These are phyloP conservation scores for Gossypium armourianum DNA, from an alignment of 441 rosid species.

Conservation along the genomic window DNA sequence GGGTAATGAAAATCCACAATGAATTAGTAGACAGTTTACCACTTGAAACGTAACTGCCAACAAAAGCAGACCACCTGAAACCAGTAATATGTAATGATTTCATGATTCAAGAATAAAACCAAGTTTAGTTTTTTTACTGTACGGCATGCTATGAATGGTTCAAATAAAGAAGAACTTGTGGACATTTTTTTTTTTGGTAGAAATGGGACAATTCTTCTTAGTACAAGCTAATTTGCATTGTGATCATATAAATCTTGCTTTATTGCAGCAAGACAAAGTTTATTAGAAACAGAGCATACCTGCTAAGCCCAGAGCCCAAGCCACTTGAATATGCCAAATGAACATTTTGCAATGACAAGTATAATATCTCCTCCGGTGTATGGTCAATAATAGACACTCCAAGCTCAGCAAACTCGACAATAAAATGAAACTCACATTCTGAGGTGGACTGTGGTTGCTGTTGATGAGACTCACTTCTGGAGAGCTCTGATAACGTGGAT, in stretches of 20 bases:
- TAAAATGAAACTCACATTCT: slow-evolving; percentile 74
- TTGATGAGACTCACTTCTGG: slow-evolving; percentile 39
- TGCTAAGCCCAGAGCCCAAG: slow-evolving; percentile 77
- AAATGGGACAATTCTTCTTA: background rate
- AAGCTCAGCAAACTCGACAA: slow-evolving; percentile 82
- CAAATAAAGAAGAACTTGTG: background rate
- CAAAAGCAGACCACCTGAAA: background rate
- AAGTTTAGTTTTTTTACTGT: background rate
- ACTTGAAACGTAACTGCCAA: background rate
- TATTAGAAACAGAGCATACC: slow-evolving; percentile 35
- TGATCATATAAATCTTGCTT: background rate
- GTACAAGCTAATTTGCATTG: background rate
- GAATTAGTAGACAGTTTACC: background rate
- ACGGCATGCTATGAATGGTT: background rate
- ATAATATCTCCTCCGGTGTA: slow-evolving; percentile 89
- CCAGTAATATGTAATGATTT: background rate
- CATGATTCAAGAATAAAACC: background rate
- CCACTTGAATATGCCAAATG: slow-evolving; percentile 79
- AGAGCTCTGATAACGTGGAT: slow-evolving; percentile 31
- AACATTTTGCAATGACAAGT: slow-evolving; percentile 76
- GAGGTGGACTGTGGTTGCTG: slow-evolving; percentile 32
- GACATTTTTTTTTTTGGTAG: background rate
- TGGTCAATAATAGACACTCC: slow-evolving; percentile 84
- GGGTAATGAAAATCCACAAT: background rate
- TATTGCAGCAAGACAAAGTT: slow-evolving; percentile 6